phyloP scores from a whole-genome alignment of 148 eudicot genomes.

The Fallopia convolvulus region DNA sequence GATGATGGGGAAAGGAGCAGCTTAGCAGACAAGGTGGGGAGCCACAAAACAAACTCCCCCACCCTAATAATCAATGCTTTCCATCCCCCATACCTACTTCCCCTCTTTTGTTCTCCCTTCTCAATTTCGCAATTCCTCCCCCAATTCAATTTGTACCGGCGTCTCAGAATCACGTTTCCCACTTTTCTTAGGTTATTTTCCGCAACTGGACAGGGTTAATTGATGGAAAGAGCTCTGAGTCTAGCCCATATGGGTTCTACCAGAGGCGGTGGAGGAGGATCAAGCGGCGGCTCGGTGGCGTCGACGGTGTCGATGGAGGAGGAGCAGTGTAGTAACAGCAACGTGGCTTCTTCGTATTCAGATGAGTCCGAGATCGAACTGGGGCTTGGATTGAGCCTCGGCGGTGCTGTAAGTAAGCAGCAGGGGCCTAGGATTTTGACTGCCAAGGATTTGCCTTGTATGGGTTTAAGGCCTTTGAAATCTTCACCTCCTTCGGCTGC shows the following conservation, averaged over 20 bases:
- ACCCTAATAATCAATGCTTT: slow-evolving; percentile 1
- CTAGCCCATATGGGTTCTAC: not conserved
- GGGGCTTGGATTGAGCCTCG: slow-evolving; percentile 65
- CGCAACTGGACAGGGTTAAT: not conserved
- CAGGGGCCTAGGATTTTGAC: slow-evolving; percentile 42
- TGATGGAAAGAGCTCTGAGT: slow-evolving; percentile 16
- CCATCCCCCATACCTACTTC: slow-evolving; percentile 7
- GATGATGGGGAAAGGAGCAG: slow-evolving; percentile 4
- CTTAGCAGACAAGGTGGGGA: slow-evolving; percentile 12
- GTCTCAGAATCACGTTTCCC: not conserved
- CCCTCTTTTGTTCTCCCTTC: not conserved
- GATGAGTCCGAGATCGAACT: slow-evolving; percentile 60
- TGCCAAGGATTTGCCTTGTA: slow-evolving; percentile 40
- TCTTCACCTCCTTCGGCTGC: slow-evolving; percentile 50
- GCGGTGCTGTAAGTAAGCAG: slow-evolving; percentile 14
- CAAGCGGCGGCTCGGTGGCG: slow-evolving; percentile 30
- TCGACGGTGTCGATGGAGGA: slow-evolving; percentile 48
- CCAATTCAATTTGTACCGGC: not conserved
- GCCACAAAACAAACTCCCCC: slow-evolving; percentile 10
- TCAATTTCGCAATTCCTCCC: not conserved
- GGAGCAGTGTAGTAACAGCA: slow-evolving; percentile 20
- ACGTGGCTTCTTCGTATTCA: slow-evolving; percentile 39
- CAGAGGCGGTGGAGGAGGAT: slow-evolving; percentile 17
- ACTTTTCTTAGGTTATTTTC: not conserved
- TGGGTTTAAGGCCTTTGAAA: slow-evolving; percentile 17